These are phyloP conservation scores for Fennellomyces sp. DNA, from an alignment of 371 early-diverging fungal species.

Conservation along the genomic window DNA sequence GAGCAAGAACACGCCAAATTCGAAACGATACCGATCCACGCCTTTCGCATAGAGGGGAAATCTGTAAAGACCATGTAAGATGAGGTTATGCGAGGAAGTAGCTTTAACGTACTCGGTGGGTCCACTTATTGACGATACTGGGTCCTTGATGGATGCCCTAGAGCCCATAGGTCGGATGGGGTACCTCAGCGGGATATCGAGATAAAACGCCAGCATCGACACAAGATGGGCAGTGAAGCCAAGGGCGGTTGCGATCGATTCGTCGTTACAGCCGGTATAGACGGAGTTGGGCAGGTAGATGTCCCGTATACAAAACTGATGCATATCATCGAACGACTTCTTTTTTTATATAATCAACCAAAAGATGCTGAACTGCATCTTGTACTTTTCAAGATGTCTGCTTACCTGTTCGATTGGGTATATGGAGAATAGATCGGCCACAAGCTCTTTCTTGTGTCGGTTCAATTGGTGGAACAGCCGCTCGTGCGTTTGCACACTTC, in stretches of 20 bases:
- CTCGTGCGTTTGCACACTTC: conserved; percentile 52
- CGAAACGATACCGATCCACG: conserved; percentile 72
- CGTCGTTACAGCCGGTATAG: conserved; percentile 65
- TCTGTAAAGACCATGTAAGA: no score
- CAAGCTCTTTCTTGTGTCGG: conserved; percentile 55
- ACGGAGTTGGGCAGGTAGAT: conserved; percentile 69
- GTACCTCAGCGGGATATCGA: conserved; percentile 75
- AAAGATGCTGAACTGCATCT: conserved; percentile 7
- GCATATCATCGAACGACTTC: conserved; percentile 54
- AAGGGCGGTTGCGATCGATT: conserved; percentile 72
- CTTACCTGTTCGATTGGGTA: conserved; percentile 70
- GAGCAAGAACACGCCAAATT: conserved; percentile 83
- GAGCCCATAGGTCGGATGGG: conserved; percentile 81
- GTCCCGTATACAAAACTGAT: conserved; percentile 65
- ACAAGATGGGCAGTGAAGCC: conserved; percentile 78
- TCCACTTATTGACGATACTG: conserved; percentile 59
- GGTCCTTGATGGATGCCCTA: conserved; percentile 71
- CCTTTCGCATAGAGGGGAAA: conserved; percentile 80
- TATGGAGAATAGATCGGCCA: conserved; percentile 62
- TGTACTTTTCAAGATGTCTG: background rate
- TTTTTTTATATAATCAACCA: conserved; percentile 43
- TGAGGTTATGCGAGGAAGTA: no score
- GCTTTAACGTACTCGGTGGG: conserved; percentile 64
- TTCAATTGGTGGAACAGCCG: conserved; percentile 40
- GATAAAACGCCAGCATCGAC: conserved; percentile 72